Percentiles rank a stretch among this genome's conserved stretches.
Conservation (phyloP, 176 grass and related monocot species). For the Musa acuminata region DNA sequence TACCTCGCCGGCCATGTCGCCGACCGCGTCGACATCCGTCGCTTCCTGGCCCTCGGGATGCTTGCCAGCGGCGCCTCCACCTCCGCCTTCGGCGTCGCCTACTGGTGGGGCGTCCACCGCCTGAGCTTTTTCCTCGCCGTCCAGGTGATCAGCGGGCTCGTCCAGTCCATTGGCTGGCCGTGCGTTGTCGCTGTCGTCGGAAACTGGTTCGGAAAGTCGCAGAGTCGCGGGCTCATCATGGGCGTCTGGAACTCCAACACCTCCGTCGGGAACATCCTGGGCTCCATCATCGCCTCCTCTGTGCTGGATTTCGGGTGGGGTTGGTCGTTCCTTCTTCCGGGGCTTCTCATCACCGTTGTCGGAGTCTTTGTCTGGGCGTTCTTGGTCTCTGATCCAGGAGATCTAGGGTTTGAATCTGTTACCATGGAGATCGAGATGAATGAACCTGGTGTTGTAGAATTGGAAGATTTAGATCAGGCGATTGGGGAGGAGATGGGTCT, state of each 20-base stretch:
- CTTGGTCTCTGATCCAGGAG: conserved; percentile 51
- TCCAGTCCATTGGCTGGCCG: conserved; percentile 86
- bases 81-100: conserved; percentile 56
- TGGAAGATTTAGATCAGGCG: conserved; percentile 44
- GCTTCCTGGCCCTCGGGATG: conserved; percentile 71
- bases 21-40: conserved; percentile 67
- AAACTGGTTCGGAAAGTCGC: conserved; percentile 80
- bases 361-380: conserved; percentile 40
- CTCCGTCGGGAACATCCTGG: conserved; percentile 74
- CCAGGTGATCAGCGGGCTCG: conserved; percentile 59
- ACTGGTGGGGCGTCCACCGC: conserved; percentile 56
- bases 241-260: conserved; percentile 90
- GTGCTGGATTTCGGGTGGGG: conserved; percentile 91
- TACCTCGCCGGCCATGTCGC: conserved; percentile 78
- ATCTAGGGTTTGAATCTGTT: conserved; percentile 35
- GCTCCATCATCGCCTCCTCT: conserved; percentile 66
- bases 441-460: conserved; percentile 34
- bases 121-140: conserved; percentile 53
- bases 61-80: conserved; percentile 48
- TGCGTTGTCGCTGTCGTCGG: conserved; percentile 84
- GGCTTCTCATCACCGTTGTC: conserved; percentile 36
- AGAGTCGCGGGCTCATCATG: conserved; percentile 61
- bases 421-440: conserved; percentile 69
- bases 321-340: conserved; percentile 65
- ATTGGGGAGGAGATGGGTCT: conserved; percentile 35